Conservation (phyloP, 495 filamentous ascomycete genomes). For the Tuber melanosporum region DNA sequence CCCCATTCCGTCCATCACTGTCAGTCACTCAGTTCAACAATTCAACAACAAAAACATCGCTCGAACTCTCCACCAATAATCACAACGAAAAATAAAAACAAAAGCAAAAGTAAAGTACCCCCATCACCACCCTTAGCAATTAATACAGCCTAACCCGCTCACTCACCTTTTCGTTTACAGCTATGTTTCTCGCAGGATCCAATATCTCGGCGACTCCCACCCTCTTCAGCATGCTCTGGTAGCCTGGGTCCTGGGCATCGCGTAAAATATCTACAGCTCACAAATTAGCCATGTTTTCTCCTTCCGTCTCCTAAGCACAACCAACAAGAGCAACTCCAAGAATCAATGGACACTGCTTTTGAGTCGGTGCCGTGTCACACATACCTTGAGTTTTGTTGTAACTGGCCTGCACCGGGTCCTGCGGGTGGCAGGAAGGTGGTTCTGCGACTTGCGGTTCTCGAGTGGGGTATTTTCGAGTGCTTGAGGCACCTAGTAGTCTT, state of each 20-base stretch:
- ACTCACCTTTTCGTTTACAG: constrained; percentile 17
- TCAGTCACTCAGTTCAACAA: constrained; percentile 1
- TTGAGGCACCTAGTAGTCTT: not conserved
- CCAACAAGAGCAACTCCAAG: not conserved
- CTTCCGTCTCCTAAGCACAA: not conserved
- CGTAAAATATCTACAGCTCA: constrained; percentile 13
- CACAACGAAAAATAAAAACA: not conserved
- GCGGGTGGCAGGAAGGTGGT: not conserved
- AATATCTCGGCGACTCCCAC: constrained; percentile 22
- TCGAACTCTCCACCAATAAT: not conserved
- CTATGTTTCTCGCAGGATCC: constrained; percentile 17
- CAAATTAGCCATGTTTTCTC: not conserved
- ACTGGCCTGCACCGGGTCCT: not conserved
- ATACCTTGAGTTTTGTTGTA: not conserved
- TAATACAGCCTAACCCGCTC: not conserved
- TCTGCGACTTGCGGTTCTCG: not conserved
- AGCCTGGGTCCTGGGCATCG: constrained; percentile 29
- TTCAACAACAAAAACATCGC: constrained; percentile 3
- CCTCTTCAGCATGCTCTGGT: constrained; percentile 27
- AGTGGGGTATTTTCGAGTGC: not conserved
- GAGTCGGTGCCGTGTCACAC: not conserved
- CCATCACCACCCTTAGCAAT: not conserved
- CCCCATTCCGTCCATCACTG: not conserved
- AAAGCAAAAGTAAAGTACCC: not conserved
- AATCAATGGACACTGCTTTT: not conserved